Percentiles rank a stretch among this genome's conserved stretches.
phyloP scores from a whole-genome alignment of 2,329 filamentous ascomycete genomes.

The Fusarium cicatricum region DNA sequence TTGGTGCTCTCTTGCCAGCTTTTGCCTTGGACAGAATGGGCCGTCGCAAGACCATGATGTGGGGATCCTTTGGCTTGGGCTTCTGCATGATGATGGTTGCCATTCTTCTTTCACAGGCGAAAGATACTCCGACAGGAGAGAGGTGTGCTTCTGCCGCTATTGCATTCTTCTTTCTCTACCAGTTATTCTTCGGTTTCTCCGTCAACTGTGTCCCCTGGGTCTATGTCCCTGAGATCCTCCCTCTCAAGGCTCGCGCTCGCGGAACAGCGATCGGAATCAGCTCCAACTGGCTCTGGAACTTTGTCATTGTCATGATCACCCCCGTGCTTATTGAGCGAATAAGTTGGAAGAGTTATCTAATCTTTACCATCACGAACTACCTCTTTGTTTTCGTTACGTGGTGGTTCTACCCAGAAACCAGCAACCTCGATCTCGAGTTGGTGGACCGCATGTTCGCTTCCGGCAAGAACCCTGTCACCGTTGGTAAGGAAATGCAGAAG shows the following conservation, averaged over 20 bases:
- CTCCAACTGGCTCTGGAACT: no score
- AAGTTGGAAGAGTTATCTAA: conserved; percentile 14
- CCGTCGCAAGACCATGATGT: conserved; percentile 54
- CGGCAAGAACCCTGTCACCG: conserved; percentile 5
- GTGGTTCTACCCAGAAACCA: conserved; percentile 12
- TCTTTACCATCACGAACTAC: conserved; percentile 18
- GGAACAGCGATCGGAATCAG: conserved; percentile 18
- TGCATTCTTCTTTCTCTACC: conserved; percentile 27
- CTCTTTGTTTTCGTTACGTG: neutral
- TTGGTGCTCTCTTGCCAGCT: conserved; percentile 48
- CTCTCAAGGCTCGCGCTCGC: conserved; percentile 21
- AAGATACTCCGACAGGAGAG: conserved; percentile 19
- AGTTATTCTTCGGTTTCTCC: conserved; percentile 25
- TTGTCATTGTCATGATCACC: neutral
- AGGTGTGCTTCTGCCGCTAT: conserved; percentile 28
- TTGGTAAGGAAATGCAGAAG: conserved; percentile 10
- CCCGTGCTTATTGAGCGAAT: conserved; percentile 14
- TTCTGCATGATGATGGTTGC: conserved; percentile 39
- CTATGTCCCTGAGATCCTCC: conserved; percentile 27
- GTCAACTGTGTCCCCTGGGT: conserved; percentile 29
- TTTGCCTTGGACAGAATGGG: conserved; percentile 49
- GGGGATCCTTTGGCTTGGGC: conserved; percentile 44
- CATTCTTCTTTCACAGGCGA: conserved; percentile 21
- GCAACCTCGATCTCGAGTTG: conserved; percentile 7
- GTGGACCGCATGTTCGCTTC: conserved; percentile 20